Evolutionary conservation across 129 eudicot species (phyloP).

Genomic region (Saussurea involucrata): DNA sequence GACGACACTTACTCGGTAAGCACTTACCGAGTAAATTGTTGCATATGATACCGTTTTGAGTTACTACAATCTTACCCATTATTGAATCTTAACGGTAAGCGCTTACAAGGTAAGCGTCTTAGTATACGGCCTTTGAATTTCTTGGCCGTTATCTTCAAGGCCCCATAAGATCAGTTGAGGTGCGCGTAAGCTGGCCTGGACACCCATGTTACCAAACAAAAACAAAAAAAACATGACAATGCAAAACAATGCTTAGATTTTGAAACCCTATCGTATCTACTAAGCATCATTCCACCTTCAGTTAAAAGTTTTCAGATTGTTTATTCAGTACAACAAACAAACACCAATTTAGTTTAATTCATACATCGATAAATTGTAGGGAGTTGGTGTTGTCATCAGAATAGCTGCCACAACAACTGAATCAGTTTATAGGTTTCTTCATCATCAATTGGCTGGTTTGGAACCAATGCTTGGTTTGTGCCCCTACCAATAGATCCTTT

Average conservation of each 20-base stretch:
- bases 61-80: too few relatives aligned
- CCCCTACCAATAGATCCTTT: conserved; percentile 50
- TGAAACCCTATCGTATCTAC: not conserved
- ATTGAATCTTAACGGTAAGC: too few relatives aligned
- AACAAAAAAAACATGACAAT: not conserved
- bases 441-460: conserved; percentile 59
- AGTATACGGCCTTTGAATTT: too few relatives aligned
- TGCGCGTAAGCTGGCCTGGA: not conserved
- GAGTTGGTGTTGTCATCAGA: conserved; percentile 62
- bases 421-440: conserved; percentile 75
- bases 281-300: not conserved
- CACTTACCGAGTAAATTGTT: too few relatives aligned
- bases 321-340: not conserved
- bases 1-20: too few relatives aligned
- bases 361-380: conserved; percentile 42
- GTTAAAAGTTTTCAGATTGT: not conserved
- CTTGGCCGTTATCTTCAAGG: not conserved
- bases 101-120: too few relatives aligned
- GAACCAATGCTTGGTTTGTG: conserved; percentile 72
- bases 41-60: too few relatives aligned
- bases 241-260: not conserved
- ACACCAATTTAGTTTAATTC: not conserved
- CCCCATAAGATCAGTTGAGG: not conserved
- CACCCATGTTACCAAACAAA: not conserved
- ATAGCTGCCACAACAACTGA: conserved; percentile 88